Percentiles rank a stretch among this genome's conserved stretches.
Evolutionary conservation across 2,329 filamentous ascomycete species (phyloP).

Genomic region (Neobulgaria alba): DNA sequence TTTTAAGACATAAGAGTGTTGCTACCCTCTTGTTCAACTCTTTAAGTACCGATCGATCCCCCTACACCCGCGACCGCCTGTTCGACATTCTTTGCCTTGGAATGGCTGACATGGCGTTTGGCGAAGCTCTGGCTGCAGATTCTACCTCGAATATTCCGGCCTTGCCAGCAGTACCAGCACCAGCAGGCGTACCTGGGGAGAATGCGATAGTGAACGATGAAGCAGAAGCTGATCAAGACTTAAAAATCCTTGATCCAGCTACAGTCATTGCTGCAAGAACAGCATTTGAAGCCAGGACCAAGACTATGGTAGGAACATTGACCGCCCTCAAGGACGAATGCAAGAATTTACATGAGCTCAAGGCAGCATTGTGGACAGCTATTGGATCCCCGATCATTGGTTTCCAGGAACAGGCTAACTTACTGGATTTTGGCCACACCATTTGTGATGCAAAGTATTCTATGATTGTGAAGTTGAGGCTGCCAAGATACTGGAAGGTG

Average conservation of each 20-base stretch:
- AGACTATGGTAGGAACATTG: conserved; percentile 39
- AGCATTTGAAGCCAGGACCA: conserved; percentile 39
- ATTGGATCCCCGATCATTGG: conserved; percentile 40
- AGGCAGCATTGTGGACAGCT: conserved; percentile 40
- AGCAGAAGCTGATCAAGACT: conserved; percentile 29
- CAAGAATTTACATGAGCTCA: conserved; percentile 36
- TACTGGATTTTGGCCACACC: conserved; percentile 43
- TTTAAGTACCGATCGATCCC: conserved; percentile 54
- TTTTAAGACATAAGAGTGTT: conserved; percentile 45
- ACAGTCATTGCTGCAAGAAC: conserved; percentile 36
- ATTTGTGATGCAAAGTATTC: conserved; percentile 42
- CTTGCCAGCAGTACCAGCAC: neutral
- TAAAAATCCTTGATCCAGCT: conserved; percentile 40
- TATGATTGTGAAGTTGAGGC: conserved; percentile 38
- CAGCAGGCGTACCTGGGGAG: conserved; percentile 15
- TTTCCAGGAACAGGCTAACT: conserved; percentile 39
- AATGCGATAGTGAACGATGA: conserved; percentile 16
- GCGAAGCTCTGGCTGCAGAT: conserved; percentile 36
- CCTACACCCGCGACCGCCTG: conserved; percentile 51
- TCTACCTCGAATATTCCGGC: neutral
- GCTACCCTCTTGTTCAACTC: conserved; percentile 48
- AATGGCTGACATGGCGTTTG: conserved; percentile 55
- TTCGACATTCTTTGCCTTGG: conserved; percentile 52
- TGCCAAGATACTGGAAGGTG: conserved; percentile 39
- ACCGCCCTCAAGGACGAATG: conserved; percentile 40